Evolutionary conservation across 106 monocot species (phyloP).

Genomic region (Platanthera zijinensis): DNA sequence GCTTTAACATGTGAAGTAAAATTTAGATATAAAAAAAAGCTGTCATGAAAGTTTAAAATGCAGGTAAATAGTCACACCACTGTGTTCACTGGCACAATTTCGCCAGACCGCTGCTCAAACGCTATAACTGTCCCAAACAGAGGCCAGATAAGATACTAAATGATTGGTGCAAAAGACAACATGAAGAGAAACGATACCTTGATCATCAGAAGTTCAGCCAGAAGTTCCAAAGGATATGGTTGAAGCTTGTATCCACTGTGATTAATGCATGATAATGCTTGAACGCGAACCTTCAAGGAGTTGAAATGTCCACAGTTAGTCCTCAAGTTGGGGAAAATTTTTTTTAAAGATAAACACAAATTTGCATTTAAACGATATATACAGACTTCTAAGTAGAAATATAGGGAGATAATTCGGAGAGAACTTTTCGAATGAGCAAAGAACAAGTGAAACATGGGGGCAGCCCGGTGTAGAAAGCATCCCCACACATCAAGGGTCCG

Average conservation of each 20-base stretch:
- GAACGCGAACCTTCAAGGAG: constrained; percentile 50
- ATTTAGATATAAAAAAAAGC: too few relatives aligned
- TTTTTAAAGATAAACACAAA: background rate
- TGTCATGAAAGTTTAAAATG: too few relatives aligned
- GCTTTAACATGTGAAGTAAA: too few relatives aligned
- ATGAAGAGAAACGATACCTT: constrained; percentile 31
- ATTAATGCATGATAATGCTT: constrained; percentile 61
- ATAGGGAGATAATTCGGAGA: background rate
- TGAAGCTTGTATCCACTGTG: constrained; percentile 77
- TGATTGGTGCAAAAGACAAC: background rate
- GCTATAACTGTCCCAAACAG: too few relatives aligned
- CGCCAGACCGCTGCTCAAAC: too few relatives aligned
- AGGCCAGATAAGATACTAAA: background rate
- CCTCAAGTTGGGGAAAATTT: background rate
- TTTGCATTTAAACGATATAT: background rate
- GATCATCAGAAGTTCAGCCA: constrained; percentile 59
- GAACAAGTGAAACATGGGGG: background rate
- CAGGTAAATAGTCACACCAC: too few relatives aligned
- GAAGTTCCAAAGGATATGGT: constrained; percentile 57
- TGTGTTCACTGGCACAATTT: background rate
- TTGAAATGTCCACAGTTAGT: background rate
- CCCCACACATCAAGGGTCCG: too few relatives aligned
- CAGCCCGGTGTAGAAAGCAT: too few relatives aligned
- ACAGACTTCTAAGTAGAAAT: background rate
- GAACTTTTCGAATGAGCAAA: background rate